Base-by-base conservation (phyloP, 164 flowering plant species). In the Hamamelis virginiana region DNA sequence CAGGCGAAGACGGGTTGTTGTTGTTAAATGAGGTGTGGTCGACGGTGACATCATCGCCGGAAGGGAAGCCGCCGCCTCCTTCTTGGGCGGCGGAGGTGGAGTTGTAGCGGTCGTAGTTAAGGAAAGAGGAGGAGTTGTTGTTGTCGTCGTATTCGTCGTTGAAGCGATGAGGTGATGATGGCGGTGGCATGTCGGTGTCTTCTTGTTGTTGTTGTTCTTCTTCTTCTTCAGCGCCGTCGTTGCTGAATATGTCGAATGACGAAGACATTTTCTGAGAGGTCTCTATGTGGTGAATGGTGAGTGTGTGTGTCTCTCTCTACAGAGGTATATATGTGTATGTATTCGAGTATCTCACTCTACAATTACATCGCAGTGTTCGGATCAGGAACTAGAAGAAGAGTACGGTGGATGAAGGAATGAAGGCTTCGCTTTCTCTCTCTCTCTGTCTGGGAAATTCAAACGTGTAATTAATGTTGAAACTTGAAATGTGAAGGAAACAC, bases 171-270 rank as follows among this genome's bases (percentile, higher is more conserved):
- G 45, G 22, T 45, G 59, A 15, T 1, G 59, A n/a, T 22, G 47
- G 47, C 4, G 47, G 60, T 55, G 51, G 57, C 22, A 9, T 46
- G 48, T 5, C 41, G 70, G n/a, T 66, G 67, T 6, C 41, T 2
- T 33, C 41, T 2, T 33, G 4, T 33, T 33, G 4, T 33, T 33
- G 4, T 33, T 33, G 4, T 33, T 33, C 41, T 33, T 33, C 41
- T 33, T 33, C 41, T 33, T 33, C 41, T 33, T 2, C 41, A 2
- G 41, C 61, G 8, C 26, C 67, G 41, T 67, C 48, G 64, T 23
- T 44, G 69, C 47, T 52, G 45, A 65, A 56, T 11, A 71, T n/a
- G 55, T 78, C 75, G 51, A 73, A 74, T 1, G 80, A 62, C 16
- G 58, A 71, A 77, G 22, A n/a, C 22, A n/a, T 23, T 21, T 57